These are phyloP conservation scores for Paracamarosporium sp. DNA, from an alignment of 2,329 filamentous ascomycete genomes.

Conservation along the genomic window DNA sequence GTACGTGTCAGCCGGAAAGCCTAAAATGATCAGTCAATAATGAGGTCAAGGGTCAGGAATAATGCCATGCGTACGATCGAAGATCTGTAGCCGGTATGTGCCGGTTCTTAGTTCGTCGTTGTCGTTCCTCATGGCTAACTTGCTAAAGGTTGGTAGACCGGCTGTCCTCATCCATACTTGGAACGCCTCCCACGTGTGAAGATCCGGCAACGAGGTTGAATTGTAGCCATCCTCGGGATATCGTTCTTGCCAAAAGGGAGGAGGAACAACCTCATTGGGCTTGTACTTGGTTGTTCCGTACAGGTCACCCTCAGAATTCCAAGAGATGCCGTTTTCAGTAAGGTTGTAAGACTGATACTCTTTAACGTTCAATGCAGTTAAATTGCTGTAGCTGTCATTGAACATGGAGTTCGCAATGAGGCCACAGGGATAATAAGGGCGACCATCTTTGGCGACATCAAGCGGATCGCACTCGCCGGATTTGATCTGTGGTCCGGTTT, in stretches of 20 bases:
- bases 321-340: constrained; percentile 81
- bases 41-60: background rate
- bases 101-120: constrained; percentile 70
- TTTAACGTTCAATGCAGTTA: constrained; percentile 64
- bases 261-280: constrained; percentile 72
- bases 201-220: constrained; percentile 54
- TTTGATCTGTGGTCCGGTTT: constrained; percentile 66
- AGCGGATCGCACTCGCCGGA: constrained; percentile 79
- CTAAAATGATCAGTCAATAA: constrained; percentile 56
- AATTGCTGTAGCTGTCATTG: constrained; percentile 84
- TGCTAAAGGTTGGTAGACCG: constrained; percentile 92
- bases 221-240: constrained; percentile 74
- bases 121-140: constrained; percentile 87
- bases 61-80: constrained; percentile 69
- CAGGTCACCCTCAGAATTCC: constrained; percentile 80
- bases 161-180: constrained; percentile 99
- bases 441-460: constrained; percentile 46
- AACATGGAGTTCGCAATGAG: constrained; percentile 96
- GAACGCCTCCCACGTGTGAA: constrained; percentile 81
- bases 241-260: constrained; percentile 80
- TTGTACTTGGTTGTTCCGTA: constrained; percentile 76
- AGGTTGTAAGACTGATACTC: constrained; percentile 68
- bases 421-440: constrained; percentile 91
- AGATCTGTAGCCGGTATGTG: constrained; percentile 77
- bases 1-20: constrained; percentile 80